Evolutionary conservation across 2,329 filamentous ascomycete species (phyloP).

Genomic region (Fusarium globosum): DNA sequence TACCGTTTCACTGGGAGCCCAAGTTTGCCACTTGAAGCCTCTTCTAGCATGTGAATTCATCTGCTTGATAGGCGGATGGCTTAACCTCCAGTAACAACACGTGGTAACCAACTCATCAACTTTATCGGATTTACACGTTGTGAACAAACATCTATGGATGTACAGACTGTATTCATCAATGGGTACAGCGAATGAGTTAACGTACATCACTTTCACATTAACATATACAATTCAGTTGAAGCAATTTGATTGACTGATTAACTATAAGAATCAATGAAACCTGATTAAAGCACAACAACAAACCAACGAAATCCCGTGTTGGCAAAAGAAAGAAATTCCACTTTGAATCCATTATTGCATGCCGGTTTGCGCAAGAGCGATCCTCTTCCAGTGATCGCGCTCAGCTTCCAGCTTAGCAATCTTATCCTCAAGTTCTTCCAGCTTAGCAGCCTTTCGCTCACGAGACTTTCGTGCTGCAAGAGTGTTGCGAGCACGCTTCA

Average conservation of each 20-base stretch:
- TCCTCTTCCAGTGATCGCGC: constrained; percentile 72
- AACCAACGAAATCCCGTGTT: constrained; percentile 34
- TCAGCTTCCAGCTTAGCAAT: constrained; percentile 77
- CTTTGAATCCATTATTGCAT: constrained; percentile 47
- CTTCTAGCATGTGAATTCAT: background rate
- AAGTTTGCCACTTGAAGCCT: background rate
- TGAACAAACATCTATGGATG: background rate
- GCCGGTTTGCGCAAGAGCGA: constrained; percentile 59
- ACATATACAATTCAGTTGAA: background rate
- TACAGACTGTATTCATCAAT: no score
- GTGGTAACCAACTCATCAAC: no score
- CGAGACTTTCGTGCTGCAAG: constrained; percentile 94
- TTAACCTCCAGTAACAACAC: no score
- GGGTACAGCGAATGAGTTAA: background rate
- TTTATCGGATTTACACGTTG: background rate
- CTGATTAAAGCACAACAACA: constrained; percentile 31
- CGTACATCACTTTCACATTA: background rate
- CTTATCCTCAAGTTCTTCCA: constrained; percentile 78
- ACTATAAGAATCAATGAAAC: constrained; percentile 23
- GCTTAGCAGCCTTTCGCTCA: constrained; percentile 81
- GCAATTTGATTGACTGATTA: constrained; percentile 18
- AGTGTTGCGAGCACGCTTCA: constrained; percentile 95
- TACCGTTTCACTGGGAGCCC: background rate
- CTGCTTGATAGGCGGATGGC: no score
- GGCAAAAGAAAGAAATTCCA: constrained; percentile 48